phyloP scores from a whole-genome alignment of 768 basidiomycete species.

The Termitomyces eurrhizus region DNA sequence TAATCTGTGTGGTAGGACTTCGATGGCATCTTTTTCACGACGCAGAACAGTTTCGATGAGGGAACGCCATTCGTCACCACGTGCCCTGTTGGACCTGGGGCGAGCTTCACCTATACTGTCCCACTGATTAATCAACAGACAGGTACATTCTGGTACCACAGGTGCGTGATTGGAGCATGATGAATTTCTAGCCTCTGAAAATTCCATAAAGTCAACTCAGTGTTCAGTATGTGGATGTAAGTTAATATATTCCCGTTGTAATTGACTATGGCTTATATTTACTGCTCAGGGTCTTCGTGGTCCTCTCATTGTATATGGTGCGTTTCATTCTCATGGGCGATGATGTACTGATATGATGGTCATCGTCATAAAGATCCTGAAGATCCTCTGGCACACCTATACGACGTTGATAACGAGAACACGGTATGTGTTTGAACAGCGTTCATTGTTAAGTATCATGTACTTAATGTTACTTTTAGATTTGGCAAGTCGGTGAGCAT shows the following conservation, averaged over 20 bases:
- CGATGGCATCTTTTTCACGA: slow-evolving; percentile 21
- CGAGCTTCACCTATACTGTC: slow-evolving; percentile 25
- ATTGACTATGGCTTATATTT: neutral
- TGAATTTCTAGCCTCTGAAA: neutral
- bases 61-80: slow-evolving; percentile 20
- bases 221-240: slow-evolving; percentile 20
- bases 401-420: slow-evolving; percentile 17
- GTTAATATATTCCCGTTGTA: neutral
- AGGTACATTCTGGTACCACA: slow-evolving; percentile 31
- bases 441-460: too few species aligned
- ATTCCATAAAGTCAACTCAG: slow-evolving; percentile 10
- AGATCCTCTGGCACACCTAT: slow-evolving; percentile 14
- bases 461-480: slow-evolving; percentile 4
- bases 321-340: neutral
- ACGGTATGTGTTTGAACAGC: slow-evolving; percentile 9
- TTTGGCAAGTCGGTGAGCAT: slow-evolving; percentile 20
- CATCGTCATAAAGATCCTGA: slow-evolving; percentile 1
- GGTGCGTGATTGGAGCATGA: slow-evolving; percentile 3
- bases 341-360: neutral
- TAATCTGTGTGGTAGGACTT: slow-evolving; percentile 9
- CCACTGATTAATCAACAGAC: slow-evolving; percentile 24
- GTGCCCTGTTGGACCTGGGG: slow-evolving; percentile 27
- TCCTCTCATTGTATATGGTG: slow-evolving; percentile 25
- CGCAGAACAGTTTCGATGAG: slow-evolving; percentile 20
- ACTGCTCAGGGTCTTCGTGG: slow-evolving; percentile 18